Percentiles rank a stretch among this genome's conserved stretches.
These are phyloP conservation scores for Vitis labrusca DNA, from an alignment of 164 flowering plant genomes.

Conservation along the genomic window DNA sequence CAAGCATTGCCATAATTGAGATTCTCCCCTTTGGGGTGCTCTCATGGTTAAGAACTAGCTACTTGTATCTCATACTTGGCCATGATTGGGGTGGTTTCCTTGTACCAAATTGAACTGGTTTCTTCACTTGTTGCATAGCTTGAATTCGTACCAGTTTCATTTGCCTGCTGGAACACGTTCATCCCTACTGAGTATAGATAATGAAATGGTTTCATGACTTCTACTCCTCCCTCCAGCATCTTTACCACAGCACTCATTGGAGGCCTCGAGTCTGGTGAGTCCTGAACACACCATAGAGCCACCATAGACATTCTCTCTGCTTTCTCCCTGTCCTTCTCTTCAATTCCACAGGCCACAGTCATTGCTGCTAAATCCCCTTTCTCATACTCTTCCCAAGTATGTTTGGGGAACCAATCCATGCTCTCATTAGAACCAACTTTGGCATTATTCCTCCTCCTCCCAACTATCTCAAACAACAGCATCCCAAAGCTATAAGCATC, in stretches of 20 bases:
- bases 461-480: slow-evolving; percentile 7
- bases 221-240: slow-evolving; percentile 14
- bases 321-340: slow-evolving; percentile 7
- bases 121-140: too few species aligned
- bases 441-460: slow-evolving; percentile 8
- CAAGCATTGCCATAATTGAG: too few species aligned
- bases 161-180: too few species aligned
- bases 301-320: slow-evolving; percentile 7
- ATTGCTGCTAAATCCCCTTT: not conserved
- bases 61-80: too few species aligned
- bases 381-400: not conserved
- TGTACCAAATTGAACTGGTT: too few species aligned
- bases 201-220: slow-evolving; percentile 10
- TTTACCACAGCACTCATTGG: slow-evolving; percentile 7
- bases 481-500: slow-evolving; percentile 24
- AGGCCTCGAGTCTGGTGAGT: slow-evolving; percentile 8
- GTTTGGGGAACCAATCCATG: slow-evolving; percentile 4
- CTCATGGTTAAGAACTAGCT: too few species aligned
- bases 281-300: slow-evolving; percentile 14
- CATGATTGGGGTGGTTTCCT: too few species aligned
- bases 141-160: too few species aligned
- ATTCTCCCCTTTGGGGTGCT: too few species aligned
- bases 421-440: not conserved
- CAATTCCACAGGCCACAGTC: not conserved
- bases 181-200: too few species aligned